Percentiles rank a stretch among this genome's conserved stretches.
Conservation (phyloP, 768 basidiomycete genomes). For the Cystofilobasidium capitatum region DNA sequence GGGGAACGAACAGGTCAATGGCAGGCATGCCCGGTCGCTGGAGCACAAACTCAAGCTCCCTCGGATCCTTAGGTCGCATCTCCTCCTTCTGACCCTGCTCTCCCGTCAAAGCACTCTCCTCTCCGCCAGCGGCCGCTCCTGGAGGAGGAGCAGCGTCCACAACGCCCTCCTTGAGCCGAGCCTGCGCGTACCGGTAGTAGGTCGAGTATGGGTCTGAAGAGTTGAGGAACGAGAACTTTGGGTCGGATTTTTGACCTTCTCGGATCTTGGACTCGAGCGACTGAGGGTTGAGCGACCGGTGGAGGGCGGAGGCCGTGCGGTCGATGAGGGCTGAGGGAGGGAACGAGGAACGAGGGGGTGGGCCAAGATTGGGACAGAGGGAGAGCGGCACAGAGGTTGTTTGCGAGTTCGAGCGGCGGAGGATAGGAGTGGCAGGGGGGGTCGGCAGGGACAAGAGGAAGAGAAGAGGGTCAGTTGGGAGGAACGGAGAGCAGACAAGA, state of each 20-base stretch:
- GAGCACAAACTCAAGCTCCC: constrained; percentile 20
- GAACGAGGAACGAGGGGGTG: neutral
- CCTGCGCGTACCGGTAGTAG: constrained; percentile 67
- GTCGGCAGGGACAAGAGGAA: constrained; percentile 14
- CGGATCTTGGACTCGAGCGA: constrained; percentile 95
- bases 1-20: constrained; percentile 71
- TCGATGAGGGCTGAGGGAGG: constrained; percentile 70
- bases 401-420: neutral
- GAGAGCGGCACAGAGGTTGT: neutral
- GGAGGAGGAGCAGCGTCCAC: constrained; percentile 51
- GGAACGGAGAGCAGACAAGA: neutral
- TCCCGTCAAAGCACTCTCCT: constrained; percentile 6
- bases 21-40: constrained; percentile 50
- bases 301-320: constrained; percentile 81
- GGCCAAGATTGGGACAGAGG: neutral
- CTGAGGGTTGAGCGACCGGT: constrained; percentile 83
- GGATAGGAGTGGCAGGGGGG: neutral
- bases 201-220: constrained; percentile 95
- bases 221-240: constrained; percentile 98
- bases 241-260: constrained; percentile 89
- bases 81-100: constrained; percentile 46
- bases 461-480: constrained; percentile 4
- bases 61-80: constrained; percentile 53
- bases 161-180: constrained; percentile 19
- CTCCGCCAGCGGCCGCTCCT: neutral